Evolutionary conservation across 2,329 filamentous ascomycete genomes (phyloP), one percentile per base, ranked within the genome.

Genomic region (Lecanicillium sp.): DNA sequence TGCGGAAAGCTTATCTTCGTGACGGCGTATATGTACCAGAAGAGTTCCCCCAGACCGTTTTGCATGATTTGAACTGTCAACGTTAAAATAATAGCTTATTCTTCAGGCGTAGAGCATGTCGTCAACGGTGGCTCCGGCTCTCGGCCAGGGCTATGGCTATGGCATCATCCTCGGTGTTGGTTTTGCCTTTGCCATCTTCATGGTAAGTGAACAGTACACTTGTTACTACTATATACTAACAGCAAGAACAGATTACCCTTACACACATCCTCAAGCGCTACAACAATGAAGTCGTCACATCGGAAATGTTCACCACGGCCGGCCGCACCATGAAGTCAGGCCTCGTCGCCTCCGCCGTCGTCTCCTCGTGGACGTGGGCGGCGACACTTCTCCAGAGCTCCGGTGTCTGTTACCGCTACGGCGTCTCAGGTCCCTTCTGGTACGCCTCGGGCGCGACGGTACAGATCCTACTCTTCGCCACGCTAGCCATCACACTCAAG

Each of bases 331-430:
- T 95, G 55, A 95, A 95, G 62, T 90, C 87, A 8, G 90, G 90
- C 36, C 74, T 95, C 12, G 88, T 95, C 1, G 87, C 87, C 10
- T 87, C 87, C 5, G 90, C 89, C 14, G 90, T 95, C n/a, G 88
- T 95, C 3, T 90, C 86, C 14, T 90, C 85, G 5, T 95, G 90
- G 90, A 95, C 90, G 0, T 95, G 89, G 89, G 89, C 88, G 1
- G 89, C 87, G 19, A 93, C 87, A 0, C 72, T 91, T 2, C 73
- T 93, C 2, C 87, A 93, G 60, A 86, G 81, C 2, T 84, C 86
- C 1, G 79, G 83, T n/a, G 86, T 95, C 15, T 87, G 87, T 52
- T 95, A 95, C 65, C 74, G 80, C 53, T 91, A 91, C 60, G 86
- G 83, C 11, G 75, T 86, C 32, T 75, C 77, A 0, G 81, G 79